Percentiles rank a stretch among this genome's conserved stretches.
Conservation (phyloP, 352 stramenopile genomes). For the Pythium oligandrum region DNA sequence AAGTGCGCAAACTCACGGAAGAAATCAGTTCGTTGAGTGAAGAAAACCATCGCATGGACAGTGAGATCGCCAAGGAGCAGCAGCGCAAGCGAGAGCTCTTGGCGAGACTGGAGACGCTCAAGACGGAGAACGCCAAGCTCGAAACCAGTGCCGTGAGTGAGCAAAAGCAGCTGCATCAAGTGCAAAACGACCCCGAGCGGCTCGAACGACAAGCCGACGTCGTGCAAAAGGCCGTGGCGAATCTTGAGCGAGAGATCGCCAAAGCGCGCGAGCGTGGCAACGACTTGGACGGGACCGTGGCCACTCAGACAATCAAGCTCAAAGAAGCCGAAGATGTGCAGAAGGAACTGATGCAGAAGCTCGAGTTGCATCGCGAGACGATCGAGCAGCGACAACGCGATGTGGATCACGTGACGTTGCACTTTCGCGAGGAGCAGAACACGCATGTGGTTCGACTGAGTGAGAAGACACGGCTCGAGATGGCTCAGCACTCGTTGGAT, state of each 20-base stretch:
- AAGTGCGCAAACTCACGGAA: conserved; percentile 65
- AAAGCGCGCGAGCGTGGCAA: conserved; percentile 32
- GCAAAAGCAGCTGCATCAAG: conserved; percentile 54
- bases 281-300: conserved; percentile 34
- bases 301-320: conserved; percentile 43
- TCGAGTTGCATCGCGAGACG: conserved; percentile 87
- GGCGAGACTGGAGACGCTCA: conserved; percentile 50
- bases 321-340: conserved; percentile 77
- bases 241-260: conserved; percentile 63
- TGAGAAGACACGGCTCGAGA: conserved; percentile 68
- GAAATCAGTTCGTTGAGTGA: conserved; percentile 61
- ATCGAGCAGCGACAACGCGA: conserved; percentile 91
- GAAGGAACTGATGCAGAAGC: conserved; percentile 75
- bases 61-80: conserved; percentile 64
- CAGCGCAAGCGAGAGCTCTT: conserved; percentile 63
- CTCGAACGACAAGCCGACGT: conserved; percentile 84
- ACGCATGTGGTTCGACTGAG: conserved; percentile 65
- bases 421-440: conserved; percentile 84
- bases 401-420: conserved; percentile 83
- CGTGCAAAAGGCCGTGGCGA: conserved; percentile 70
- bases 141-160: conserved; percentile 37
- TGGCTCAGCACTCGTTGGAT: conserved; percentile 53
- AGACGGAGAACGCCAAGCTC: conserved; percentile 57
- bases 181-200: conserved; percentile 74
- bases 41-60: conserved; percentile 65